A percentile compares a stretch with the other conserved stretches of the same genome.
These are phyloP conservation scores for Chaetomiaceae sp. DNA, from an alignment of 2,329 filamentous ascomycete species.

Conservation along the genomic window DNA sequence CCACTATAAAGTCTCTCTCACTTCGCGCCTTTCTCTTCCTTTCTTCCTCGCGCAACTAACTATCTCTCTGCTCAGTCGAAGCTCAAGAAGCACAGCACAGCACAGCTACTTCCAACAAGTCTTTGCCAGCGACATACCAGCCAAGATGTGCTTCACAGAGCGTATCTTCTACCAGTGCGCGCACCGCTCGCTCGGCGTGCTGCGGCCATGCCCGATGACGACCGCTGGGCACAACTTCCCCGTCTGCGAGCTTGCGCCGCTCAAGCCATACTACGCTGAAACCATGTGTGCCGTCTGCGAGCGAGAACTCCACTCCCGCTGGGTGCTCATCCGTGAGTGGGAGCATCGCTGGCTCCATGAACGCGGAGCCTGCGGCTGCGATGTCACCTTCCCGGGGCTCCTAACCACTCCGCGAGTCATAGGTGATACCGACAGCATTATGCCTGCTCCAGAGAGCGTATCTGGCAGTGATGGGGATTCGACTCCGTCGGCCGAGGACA, in stretches of 20 bases:
- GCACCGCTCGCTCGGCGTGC: conserved; percentile 36
- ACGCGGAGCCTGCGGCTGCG: conserved; percentile 37
- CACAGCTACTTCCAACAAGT: background rate
- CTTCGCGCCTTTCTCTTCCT: background rate
- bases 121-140: background rate
- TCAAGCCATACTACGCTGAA: conserved; percentile 27
- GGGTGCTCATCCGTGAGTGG: conserved; percentile 34
- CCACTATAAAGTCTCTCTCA: background rate
- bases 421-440: background rate
- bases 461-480: background rate
- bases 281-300: conserved; percentile 36
- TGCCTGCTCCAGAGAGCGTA: background rate
- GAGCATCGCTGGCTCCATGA: conserved; percentile 42
- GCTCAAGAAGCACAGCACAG: background rate
- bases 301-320: conserved; percentile 35
- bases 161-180: conserved; percentile 43
- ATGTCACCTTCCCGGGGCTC: conserved; percentile 33
- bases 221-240: conserved; percentile 33
- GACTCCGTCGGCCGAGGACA: background rate
- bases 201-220: conserved; percentile 39
- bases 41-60: background rate
- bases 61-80: background rate
- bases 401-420: conserved; percentile 29
- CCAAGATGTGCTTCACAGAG: conserved; percentile 41
- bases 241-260: conserved; percentile 28